Base-by-base conservation (phyloP, 768 basidiomycete genomes). In the Hypholoma sublateritium region DNA sequence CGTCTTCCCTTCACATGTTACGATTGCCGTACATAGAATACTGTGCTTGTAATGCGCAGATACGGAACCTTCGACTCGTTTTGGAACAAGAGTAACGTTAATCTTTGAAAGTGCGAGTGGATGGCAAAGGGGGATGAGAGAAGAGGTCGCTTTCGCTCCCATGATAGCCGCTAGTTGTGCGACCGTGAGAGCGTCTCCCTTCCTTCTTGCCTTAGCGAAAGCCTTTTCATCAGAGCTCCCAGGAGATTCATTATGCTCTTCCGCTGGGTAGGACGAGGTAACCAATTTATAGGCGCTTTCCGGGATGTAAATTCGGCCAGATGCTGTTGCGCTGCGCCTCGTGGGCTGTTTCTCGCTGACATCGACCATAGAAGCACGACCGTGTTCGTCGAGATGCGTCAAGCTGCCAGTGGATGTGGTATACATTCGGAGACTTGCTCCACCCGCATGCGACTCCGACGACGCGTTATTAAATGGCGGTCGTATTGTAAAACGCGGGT, bases 91-190 rank as follows among this genome's bases (percentile, higher is more conserved):
- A 1, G 68, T 71, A n/a, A 90, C 90, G 22, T 81, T 73, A 57
- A 95, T 72, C 57, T 89, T 84, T 5, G 87, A 85, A 28, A 95
- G 75, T 17, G 79, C 69, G n/a, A 96, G 75, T 2, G 92, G 88
- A 70, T 96, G 93, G 65, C 93, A 96, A 14, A 96, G 77, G 9
- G 93, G 93, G 51, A 96, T 94, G 44, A 95, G 78, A 36, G 85
- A 84, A 22, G 89, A 77, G 1, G 93, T 95, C 59, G 84, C 85
- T 69, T 96, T 96, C 56, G 88, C 84, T 9, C 82, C 93, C 86
- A 93, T 93, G 67, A 95, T 90, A 16, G 84, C 93, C 6, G 93
- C 92, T 21, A 96, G 74, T 64, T 94, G 91, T 21, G 89, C 89
- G 16, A 90, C 82, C 13, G 85, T 85, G 36, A 92, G 74, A 7